These are phyloP conservation scores for Naganishia vaughanmartiniae DNA, from an alignment of 768 basidiomycete genomes.

Conservation along the genomic window DNA sequence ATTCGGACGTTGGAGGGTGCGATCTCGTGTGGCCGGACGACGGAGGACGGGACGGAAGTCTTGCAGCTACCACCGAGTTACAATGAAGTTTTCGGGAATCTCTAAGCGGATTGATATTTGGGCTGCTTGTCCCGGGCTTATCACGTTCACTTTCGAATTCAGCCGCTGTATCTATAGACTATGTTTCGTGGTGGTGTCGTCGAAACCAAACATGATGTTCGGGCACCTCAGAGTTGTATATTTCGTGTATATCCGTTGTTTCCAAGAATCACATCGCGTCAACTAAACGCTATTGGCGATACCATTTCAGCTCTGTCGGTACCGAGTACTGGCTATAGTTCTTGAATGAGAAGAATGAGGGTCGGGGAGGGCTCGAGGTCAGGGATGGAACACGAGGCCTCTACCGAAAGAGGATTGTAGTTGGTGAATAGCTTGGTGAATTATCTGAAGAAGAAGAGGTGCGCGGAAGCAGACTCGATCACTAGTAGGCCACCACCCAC, in stretches of 20 bases:
- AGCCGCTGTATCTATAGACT: neutral
- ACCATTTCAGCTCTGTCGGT: no score
- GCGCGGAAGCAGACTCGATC: no score
- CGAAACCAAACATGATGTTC: constrained; percentile 6
- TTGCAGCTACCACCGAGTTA: constrained; percentile 16
- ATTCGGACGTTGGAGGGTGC: constrained; percentile 19
- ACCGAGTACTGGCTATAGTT: no score
- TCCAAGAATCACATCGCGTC: neutral
- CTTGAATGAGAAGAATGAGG: no score
- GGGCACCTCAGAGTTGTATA: neutral
- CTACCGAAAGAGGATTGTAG: no score
- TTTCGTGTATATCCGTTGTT: neutral
- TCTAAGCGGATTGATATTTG: neutral
- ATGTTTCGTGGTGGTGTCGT: neutral
- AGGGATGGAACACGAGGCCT: no score
- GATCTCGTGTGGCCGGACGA: neutral
- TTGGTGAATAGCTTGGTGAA: no score
- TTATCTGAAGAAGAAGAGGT: no score
- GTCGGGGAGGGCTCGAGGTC: no score
- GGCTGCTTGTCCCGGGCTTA: neutral
- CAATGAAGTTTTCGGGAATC: constrained; percentile 15
- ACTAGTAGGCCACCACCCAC: no score
- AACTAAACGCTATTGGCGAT: no score
- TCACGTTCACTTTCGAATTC: no score
- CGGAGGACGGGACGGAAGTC: constrained; percentile 3